A percentile compares a stretch with the other conserved stretches of the same genome.
These are phyloP conservation scores for Amanita polypyramis DNA, from an alignment of 768 basidiomycete species.

Conservation along the genomic window DNA sequence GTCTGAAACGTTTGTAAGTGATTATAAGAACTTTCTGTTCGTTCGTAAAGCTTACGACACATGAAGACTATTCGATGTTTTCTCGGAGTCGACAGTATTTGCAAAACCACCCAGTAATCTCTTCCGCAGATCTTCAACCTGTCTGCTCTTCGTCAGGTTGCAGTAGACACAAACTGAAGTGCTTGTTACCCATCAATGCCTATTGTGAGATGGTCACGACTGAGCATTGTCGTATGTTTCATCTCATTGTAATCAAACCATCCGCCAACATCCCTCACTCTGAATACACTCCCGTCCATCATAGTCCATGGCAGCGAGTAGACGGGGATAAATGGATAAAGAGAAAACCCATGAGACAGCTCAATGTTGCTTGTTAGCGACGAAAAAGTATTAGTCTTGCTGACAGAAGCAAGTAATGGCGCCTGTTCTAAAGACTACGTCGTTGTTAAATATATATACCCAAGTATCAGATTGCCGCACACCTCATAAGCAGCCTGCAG, in stretches of 20 bases:
- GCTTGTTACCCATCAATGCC: slow-evolving; percentile 1
- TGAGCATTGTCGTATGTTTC: not conserved
- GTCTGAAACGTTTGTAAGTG: slow-evolving; percentile 22
- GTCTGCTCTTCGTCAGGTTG: not conserved
- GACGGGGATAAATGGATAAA: slow-evolving; percentile 56
- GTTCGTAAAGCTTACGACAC: slow-evolving; percentile 3
- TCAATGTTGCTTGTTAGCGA: slow-evolving; percentile 1
- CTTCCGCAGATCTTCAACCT: slow-evolving; percentile 1
- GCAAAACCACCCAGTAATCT: not conserved
- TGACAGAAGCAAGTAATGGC: not conserved
- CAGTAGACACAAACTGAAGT: not conserved
- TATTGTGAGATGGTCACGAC: not conserved
- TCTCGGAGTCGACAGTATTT: slow-evolving; percentile 9
- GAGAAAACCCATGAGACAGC: slow-evolving; percentile 37
- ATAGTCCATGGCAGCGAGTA: slow-evolving; percentile 39
- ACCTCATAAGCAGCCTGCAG: slow-evolving; percentile 46
- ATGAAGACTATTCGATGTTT: not conserved
- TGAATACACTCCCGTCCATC: slow-evolving; percentile 34
- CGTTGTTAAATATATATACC: not conserved
- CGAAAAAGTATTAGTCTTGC: not conserved
- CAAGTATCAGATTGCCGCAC: slow-evolving; percentile 9
- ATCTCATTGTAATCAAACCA: slow-evolving; percentile 30
- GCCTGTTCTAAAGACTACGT: slow-evolving; percentile 9
- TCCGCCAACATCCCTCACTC: slow-evolving; percentile 52
- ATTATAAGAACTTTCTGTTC: not conserved